Evolutionary conservation across 192 early-diverging fungal genomes (phyloP), one percentile per base, ranked within the genome.

Genomic region (Anaeromyces robustus): DNA sequence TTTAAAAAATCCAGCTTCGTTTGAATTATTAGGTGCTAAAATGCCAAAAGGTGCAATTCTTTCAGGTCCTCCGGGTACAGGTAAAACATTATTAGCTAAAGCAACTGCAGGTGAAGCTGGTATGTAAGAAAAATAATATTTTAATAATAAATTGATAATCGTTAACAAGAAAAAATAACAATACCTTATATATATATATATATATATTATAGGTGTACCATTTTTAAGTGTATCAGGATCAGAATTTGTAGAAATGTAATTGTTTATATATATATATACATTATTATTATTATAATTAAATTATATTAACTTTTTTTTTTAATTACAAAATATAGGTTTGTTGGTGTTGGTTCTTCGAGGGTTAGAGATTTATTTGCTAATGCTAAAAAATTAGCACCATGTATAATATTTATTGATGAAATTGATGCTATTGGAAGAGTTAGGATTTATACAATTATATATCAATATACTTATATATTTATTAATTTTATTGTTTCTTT

Each of bases 341-440:
- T 99, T 29, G 98, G 98, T 84, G 98, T 99, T 29, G 98, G 98
- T 29, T 94, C 93, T 4, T 83, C 86, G 28, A 92, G 98, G 32
- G 97, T 99, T 5, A 92, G 98, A 39, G 98, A 99, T 83, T 84
- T 99, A 81, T 99, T 99, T 88, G 92, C 95, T 22, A 98, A 90
- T 52, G 98, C 98, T 81, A 97, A 97, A 88, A 98, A 98, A 89
- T 91, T 96, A 82, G 90, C 96, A 18, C 98, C 98, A 17, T 97
- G 96, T 89, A 99, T 99, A 80, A 96, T 99, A 83, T 99, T 99
- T 88, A 96, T 99, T 29, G 97, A 99, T 81, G 97, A 99, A 88
- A 99, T 99, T 82, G 97, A 99, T 87, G 97, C 97, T 26, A 98
- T 99, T 80, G 97, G 97, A 77, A 99, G 52, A 68, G 52, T 68